phyloP scores from a whole-genome alignment of 169 alveolate genomes.

The Plasmodium relictum region DNA sequence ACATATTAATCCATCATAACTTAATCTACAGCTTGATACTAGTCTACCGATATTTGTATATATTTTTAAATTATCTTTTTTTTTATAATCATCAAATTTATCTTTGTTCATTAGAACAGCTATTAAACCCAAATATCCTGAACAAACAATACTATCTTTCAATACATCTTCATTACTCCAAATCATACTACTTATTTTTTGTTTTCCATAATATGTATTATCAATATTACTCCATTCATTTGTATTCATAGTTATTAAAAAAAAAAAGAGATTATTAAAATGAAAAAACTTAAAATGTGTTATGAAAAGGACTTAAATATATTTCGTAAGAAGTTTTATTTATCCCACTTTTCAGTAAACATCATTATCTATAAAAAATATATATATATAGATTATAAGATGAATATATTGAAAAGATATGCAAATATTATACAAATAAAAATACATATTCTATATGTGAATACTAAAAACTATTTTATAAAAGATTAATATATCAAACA shows the following conservation, averaged over 20 bases:
- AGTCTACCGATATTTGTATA: constrained; percentile 66
- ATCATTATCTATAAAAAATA: too few relatives aligned
- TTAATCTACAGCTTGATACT: constrained; percentile 61
- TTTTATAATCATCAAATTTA: constrained; percentile 58
- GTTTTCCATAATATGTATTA: constrained; percentile 65
- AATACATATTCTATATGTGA: too few relatives aligned
- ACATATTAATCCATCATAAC: constrained; percentile 61
- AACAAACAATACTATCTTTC: constrained; percentile 29
- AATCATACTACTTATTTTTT: constrained; percentile 61
- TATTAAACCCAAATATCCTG: constrained; percentile 57
- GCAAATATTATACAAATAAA: too few relatives aligned
- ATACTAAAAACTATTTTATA: too few relatives aligned
- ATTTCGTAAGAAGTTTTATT: too few relatives aligned
- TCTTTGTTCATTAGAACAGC: constrained; percentile 63
- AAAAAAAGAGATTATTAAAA: too few relatives aligned
- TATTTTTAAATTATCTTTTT: constrained; percentile 65
- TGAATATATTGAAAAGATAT: too few relatives aligned
- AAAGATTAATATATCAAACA: too few relatives aligned
- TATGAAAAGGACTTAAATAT: too few relatives aligned
- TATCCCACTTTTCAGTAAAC: too few relatives aligned
- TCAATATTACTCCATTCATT: constrained; percentile 71
- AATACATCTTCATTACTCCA: constrained; percentile 64
- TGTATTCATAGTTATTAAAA: constrained; percentile 29
- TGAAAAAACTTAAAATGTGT: too few relatives aligned
- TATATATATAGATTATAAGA: too few relatives aligned